A percentile compares a stretch with the other conserved stretches of the same genome.
Conservation (phyloP, 768 basidiomycete species). For the Mycena rosella region DNA sequence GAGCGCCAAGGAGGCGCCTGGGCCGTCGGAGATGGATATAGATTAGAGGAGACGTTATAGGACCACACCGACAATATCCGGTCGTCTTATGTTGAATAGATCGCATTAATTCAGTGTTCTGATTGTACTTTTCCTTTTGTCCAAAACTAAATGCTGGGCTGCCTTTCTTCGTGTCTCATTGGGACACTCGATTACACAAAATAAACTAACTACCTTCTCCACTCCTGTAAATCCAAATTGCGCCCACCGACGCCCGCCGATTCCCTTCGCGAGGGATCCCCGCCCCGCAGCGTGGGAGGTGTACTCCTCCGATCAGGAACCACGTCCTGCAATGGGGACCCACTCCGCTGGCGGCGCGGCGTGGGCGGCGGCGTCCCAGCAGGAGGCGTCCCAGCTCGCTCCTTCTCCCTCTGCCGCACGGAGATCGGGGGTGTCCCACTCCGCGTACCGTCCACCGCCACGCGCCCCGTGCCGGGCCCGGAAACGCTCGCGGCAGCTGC, state of each 20-base stretch:
- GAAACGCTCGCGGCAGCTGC: neutral
- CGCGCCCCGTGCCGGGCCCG: neutral
- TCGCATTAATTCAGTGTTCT: constrained; percentile 30
- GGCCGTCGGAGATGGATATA: constrained; percentile 87
- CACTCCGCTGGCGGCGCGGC: constrained; percentile 17
- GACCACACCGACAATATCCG: constrained; percentile 18
- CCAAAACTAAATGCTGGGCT: no score
- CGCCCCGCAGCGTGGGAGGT: neutral
- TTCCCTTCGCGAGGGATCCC: neutral
- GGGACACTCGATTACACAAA: no score
- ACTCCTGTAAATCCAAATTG: no score
- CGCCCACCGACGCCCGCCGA: neutral
- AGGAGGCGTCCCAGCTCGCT: constrained; percentile 4
- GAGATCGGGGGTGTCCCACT: constrained; percentile 52
- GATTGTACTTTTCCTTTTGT: constrained; percentile 22
- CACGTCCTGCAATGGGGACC: constrained; percentile 10
- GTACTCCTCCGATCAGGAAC: neutral
- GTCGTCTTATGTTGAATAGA: constrained; percentile 27
- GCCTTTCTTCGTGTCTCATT: no score
- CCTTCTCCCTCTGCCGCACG: constrained; percentile 27
- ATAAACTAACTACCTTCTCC: no score
- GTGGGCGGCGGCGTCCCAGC: constrained; percentile 7
- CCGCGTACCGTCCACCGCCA: constrained; percentile 30
- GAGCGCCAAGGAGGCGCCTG: constrained; percentile 54
- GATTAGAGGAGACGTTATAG: constrained; percentile 58